Evolutionary conservation across 345 rosid species (phyloP), one percentile per base, ranked within the genome.

Genomic region (Euclidium syriacum): DNA sequence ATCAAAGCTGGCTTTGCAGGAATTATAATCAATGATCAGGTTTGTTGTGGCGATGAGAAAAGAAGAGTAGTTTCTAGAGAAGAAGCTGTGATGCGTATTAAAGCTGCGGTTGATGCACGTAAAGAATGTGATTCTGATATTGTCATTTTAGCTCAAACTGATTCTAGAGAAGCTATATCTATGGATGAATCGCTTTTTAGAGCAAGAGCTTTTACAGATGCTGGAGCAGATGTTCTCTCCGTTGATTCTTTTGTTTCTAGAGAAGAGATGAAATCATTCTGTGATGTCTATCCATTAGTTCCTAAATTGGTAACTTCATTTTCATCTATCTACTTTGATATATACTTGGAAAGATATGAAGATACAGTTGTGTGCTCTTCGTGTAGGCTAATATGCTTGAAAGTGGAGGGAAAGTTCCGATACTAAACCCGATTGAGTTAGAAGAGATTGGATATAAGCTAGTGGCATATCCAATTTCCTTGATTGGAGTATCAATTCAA

Each of bases 211-310:
- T 92, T 92, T 70, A 91, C 91, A 57, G 94, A 89, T 77, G 94
- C 91, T 48, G 94, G 98, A 71, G 96, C 94, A 19, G 98, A 92
- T 81, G 91, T 85, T 68, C 82, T 92, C 52, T 86, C 83, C 30
- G 62, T 89, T 47, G 91, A 89, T 63, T 86, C 91, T 52, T 80
- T 92, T 56, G 84, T 77, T 44, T 86, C 91, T 10, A 85, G 75
- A 49, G 98, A 92, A 68, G 98, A 92, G 80, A 89, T 92, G 98
- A 83, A 75, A 76, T 73, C 89, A n/a, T 92, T 92, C 62, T 92
- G 98, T 70, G 80, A 81, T 74, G 74, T 85, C 58, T 78, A 90
- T 59, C 95, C 90, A 3, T 17, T 59, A 12, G 84, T 88, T 72
- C 98, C 96, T 29, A 92, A 92, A 81, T 47, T 92, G 98, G 98